Evolutionary conservation across 495 filamentous ascomycete genomes (phyloP).

Genomic region (Tuber melanosporum): DNA sequence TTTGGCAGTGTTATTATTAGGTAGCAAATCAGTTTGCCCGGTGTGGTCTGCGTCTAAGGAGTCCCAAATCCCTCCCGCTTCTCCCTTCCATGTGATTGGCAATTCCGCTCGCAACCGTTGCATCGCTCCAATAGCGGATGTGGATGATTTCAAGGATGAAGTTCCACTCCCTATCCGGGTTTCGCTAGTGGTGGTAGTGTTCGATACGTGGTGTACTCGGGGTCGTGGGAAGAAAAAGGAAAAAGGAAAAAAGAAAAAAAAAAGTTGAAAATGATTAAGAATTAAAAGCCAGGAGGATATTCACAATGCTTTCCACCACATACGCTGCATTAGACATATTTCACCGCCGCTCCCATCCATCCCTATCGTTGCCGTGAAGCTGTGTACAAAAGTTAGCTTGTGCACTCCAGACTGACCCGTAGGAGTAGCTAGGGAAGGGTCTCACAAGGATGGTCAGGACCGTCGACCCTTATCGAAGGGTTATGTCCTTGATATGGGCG

Average conservation of each 20-base stretch:
- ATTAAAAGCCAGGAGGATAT: constrained; percentile 10
- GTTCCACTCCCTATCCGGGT: background rate
- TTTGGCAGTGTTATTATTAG: constrained; percentile 3
- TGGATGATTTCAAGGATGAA: background rate
- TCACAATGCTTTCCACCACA: background rate
- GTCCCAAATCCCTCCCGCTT: background rate
- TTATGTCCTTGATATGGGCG: background rate
- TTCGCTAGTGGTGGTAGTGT: background rate
- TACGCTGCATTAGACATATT: background rate
- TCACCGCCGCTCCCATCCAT: background rate
- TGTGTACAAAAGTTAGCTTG: background rate
- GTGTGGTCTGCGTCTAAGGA: background rate
- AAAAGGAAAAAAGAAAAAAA: constrained; percentile 13
- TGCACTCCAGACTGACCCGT: background rate
- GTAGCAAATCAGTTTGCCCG: background rate
- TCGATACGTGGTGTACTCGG: constrained; percentile 9
- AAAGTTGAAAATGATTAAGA: constrained; percentile 29
- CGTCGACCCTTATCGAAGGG: background rate
- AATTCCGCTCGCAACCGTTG: background rate
- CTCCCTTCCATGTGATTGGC: background rate
- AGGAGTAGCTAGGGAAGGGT: background rate
- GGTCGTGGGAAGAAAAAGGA: constrained; percentile 8
- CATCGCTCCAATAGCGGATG: background rate
- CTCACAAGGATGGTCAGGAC: background rate
- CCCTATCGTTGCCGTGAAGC: background rate